A percentile compares a stretch with the other conserved stretches of the same genome.
phyloP scores from a whole-genome alignment of 176 grass and related monocot genomes.

The Olyra latifolia region DNA sequence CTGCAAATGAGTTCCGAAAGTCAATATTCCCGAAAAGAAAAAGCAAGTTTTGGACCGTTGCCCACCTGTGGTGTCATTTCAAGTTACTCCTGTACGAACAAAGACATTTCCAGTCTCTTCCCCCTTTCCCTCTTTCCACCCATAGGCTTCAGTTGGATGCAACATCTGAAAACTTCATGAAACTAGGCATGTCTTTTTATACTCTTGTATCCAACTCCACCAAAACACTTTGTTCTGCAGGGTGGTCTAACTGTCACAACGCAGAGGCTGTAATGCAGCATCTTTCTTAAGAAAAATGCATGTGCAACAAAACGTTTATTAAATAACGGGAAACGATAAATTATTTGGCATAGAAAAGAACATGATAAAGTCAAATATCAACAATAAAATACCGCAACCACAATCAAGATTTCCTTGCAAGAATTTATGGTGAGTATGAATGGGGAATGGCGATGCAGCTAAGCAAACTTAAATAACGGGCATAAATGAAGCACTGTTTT shows the following conservation, averaged over 20 bases:
- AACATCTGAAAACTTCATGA: background rate
- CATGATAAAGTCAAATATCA: background rate
- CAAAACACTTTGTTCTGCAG: background rate
- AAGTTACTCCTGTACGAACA: constrained; percentile 4
- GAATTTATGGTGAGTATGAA: constrained; percentile 53
- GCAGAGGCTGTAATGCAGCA: background rate
- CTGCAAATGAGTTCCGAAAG: background rate
- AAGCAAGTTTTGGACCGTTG: background rate
- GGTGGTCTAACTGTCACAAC: background rate
- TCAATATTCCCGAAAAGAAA: background rate
- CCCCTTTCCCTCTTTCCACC: background rate
- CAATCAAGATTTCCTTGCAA: constrained; percentile 37
- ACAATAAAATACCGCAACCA: constrained; percentile 23
- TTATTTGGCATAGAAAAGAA: constrained; percentile 5
- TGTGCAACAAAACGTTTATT: background rate
- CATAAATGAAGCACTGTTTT: constrained; percentile 66
- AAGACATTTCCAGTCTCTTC: background rate
- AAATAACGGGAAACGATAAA: background rate
- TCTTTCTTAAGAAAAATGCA: background rate
- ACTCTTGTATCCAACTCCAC: constrained; percentile 15
- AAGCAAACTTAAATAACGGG: constrained; percentile 55
- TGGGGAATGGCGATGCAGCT: constrained; percentile 44
- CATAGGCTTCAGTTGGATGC: constrained; percentile 14
- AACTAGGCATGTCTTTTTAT: background rate
- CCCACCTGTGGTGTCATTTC: constrained; percentile 7